Base-by-base conservation (phyloP, 2,329 filamentous ascomycete genomes). In the Fusarium sp. region DNA sequence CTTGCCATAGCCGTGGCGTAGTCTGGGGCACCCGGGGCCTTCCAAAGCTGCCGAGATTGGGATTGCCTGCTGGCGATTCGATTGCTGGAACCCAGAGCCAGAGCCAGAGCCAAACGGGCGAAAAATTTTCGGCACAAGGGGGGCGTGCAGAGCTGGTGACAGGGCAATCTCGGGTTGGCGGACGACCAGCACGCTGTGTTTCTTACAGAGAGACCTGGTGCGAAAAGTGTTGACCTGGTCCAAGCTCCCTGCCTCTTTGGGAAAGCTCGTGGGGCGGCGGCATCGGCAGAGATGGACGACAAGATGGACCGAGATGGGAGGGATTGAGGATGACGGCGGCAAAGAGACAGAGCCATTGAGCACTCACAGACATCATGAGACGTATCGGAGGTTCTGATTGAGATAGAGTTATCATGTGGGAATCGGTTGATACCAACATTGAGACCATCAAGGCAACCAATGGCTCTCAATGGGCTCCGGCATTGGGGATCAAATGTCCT, bases 91-190 rank as follows among this genome's bases (percentile, higher is more conserved):
- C 44, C 53, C 44, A 64, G 42, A 40, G 51, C 53, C 44, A 64
- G 40, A 60, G 60, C 40, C 31, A 64, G 46, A 61, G 56, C 36
- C 31, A 64, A 60, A 71, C 29, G 7, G 40, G 57, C 76, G 75
- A 78, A 77, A 78, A 78, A 63, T 38, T 71, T 78, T 78, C 77
- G 76, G 77, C 73, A 22, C 56, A 75, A 69, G 55, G 69, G 70
- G 70, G 69, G 76, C 22, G 69, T 70, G 69, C 46, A 49, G 61
- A 57, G 33, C 7, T 42, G 33, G 27, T 29, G 51, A 59, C 51
- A 62, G 76, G 72, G 68, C 69, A 77, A 76, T 76, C 61, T 77
- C 76, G 76, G 76, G 72, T 71, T 72, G 69, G 55, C 56, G 68
- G 65, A 70, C 69, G 53, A 61, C 38, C 49, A 46, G 8, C 44